Evolutionary conservation across 192 early-diverging fungal genomes (phyloP).

Genomic region (Entomortierella parvispora): DNA sequence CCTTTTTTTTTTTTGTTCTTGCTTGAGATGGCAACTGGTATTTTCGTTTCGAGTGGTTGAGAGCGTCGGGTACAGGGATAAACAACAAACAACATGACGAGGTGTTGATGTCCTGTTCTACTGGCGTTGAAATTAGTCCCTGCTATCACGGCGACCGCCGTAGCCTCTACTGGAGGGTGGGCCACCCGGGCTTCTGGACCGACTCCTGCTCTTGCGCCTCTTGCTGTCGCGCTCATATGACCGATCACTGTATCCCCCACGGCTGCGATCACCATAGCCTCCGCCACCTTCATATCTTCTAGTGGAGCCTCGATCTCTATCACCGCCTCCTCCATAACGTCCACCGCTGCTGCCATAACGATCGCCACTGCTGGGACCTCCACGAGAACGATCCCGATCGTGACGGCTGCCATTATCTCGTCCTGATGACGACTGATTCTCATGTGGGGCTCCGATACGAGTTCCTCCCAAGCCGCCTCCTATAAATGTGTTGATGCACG

Average conservation of each 20-base stretch:
- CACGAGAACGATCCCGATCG: conserved; percentile 31
- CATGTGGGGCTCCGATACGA: conserved; percentile 66
- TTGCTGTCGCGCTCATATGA: conserved; percentile 49
- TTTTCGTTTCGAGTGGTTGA: too few species aligned
- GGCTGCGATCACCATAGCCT: conserved; percentile 44
- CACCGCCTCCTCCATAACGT: conserved; percentile 24
- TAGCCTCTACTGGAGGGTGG: conserved; percentile 24
- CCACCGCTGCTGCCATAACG: conserved; percentile 21
- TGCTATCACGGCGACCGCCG: conserved; percentile 25
- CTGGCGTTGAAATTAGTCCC: too few species aligned
- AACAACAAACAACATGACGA: too few species aligned
- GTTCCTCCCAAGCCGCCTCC: conserved; percentile 83
- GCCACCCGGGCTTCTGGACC: conserved; percentile 40
- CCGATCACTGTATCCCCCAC: conserved; percentile 58
- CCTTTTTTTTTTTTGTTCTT: too few species aligned
- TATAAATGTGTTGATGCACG: conserved; percentile 4
- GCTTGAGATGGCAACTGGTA: too few species aligned
- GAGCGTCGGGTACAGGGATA: too few species aligned
- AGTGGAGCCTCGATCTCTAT: conserved; percentile 35
- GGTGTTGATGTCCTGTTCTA: too few species aligned
- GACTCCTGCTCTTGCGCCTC: conserved; percentile 46
- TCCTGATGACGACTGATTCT: conserved; percentile 62
- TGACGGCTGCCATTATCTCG: conserved; percentile 50
- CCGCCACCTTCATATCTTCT: conserved; percentile 46
- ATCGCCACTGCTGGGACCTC: conserved; percentile 20